Evolutionary conservation across 306 rosid species (phyloP).

Genomic region (Vachellia pachyceras): DNA sequence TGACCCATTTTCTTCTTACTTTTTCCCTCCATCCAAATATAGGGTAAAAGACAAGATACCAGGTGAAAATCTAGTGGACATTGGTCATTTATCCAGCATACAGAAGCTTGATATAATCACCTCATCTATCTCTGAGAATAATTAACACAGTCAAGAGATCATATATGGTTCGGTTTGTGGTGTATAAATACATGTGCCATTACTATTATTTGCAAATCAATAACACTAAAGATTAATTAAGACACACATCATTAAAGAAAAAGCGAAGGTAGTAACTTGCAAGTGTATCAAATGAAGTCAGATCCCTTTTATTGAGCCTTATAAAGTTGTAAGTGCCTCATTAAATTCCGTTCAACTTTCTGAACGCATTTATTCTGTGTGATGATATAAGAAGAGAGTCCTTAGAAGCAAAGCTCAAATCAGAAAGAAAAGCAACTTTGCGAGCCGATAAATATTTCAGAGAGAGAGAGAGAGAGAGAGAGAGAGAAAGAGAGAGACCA

Average conservation of each 20-base stretch:
- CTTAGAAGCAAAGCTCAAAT: conserved; percentile 22
- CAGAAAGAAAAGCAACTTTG: background rate
- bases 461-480: background rate
- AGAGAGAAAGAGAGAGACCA: too few relatives aligned
- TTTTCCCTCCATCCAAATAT: too few relatives aligned
- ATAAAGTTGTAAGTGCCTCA: background rate
- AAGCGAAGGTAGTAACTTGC: background rate
- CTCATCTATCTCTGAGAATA: background rate
- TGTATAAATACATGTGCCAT: background rate
- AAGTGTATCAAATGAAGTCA: background rate
- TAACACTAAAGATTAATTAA: background rate
- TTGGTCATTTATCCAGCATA: background rate
- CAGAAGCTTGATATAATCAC: background rate
- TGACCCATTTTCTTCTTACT: too few relatives aligned
- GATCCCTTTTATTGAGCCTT: background rate
- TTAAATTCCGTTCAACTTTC: background rate
- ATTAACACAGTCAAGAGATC: background rate
- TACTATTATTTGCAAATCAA: background rate
- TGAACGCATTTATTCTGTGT: background rate
- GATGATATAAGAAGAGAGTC: conserved; percentile 24
- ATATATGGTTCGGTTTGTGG: background rate
- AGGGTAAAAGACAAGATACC: too few relatives aligned
- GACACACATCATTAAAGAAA: background rate
- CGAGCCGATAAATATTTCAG: background rate
- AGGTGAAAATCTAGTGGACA: background rate